Evolutionary conservation across 352 stramenopile species (phyloP).

Genomic region (Pythium rhizo-oryzae): DNA sequence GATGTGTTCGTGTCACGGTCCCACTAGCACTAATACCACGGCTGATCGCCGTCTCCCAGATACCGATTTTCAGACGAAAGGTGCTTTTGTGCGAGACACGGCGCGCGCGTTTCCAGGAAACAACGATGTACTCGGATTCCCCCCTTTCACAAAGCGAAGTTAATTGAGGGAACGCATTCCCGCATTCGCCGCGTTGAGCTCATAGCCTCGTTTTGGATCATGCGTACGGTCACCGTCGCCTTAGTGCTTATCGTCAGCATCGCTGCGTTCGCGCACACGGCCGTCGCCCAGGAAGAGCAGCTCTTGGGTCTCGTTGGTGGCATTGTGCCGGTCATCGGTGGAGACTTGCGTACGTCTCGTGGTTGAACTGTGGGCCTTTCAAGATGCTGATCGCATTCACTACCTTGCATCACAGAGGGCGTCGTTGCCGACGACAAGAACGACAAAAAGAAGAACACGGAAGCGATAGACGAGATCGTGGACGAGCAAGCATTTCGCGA

Average conservation of each 20-base stretch:
- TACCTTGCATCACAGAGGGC: not conserved
- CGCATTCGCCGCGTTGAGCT: not conserved
- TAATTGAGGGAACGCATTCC: not conserved
- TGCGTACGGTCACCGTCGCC: not conserved
- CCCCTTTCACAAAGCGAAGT: no score
- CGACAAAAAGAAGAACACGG: conserved; percentile 4
- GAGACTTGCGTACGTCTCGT: conserved; percentile 2
- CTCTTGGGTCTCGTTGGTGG: conserved; percentile 1
- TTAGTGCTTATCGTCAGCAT: not conserved
- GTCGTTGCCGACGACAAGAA: conserved; percentile 3
- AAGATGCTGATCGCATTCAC: not conserved
- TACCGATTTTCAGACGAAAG: no score
- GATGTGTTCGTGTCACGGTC: not conserved
- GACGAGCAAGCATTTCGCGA: conserved; percentile 7
- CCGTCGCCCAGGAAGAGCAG: conserved; percentile 1
- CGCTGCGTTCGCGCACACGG: not conserved
- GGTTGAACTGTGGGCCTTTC: not conserved
- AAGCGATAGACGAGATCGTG: not conserved
- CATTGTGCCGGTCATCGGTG: not conserved
- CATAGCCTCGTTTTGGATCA: not conserved
- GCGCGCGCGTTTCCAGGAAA: no score
- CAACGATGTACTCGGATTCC: no score
- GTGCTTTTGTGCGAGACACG: no score
- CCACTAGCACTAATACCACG: not conserved
- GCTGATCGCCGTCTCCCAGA: not conserved